Base-by-base conservation (phyloP, 768 basidiomycete genomes). In the Tricholoma hemisulphureum region DNA sequence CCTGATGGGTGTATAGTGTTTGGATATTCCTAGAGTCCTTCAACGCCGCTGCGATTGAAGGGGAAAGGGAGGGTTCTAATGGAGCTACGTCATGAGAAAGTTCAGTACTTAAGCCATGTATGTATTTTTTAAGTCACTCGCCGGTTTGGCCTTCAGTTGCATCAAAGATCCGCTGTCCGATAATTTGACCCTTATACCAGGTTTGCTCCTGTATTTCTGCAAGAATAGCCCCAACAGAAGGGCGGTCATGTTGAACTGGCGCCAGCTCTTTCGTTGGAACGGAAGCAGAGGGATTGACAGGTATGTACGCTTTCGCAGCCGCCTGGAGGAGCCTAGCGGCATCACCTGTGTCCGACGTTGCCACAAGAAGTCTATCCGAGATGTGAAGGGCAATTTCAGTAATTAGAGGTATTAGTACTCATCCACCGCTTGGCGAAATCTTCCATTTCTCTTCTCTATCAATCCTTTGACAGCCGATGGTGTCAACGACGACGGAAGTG, bases 151-250 rank as follows among this genome's bases (percentile, higher is more conserved):
- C 82, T 21, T 73, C 74, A 62, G 80, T 85, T 2, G 81, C 80
- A 9, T 80, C 77, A 18, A 86, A 74, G 0, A 78, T 82, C 46
- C 82, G 78, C 34, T 80, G 77, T 56, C 83, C 74, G 4, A 78
- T 76, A 28, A 95, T 88, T 71, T 94, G 91, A 18, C 80, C 80
- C 51, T 74, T 74, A 68, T 90, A 95, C 85, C 88, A 89, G 0
- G 77, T 73, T 57, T 86, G 80, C 28, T 74, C 71, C 53, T 71
- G 70, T 4, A 93, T 65, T 52, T 91, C 86, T 9, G 73, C 69
- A 50, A 95, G 73, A 26, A 93, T 71, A 4, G 73, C 70, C 11
- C 78, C 72, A 6, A 94, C 83, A 1, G 86, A 73, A 24, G 80
- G 83, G 16, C 93, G 80, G 24, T 82, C 71, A 23, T 78, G 67